Evolutionary conservation across 2,329 filamentous ascomycete genomes (phyloP).

Genomic region (Fusarium compactum): DNA sequence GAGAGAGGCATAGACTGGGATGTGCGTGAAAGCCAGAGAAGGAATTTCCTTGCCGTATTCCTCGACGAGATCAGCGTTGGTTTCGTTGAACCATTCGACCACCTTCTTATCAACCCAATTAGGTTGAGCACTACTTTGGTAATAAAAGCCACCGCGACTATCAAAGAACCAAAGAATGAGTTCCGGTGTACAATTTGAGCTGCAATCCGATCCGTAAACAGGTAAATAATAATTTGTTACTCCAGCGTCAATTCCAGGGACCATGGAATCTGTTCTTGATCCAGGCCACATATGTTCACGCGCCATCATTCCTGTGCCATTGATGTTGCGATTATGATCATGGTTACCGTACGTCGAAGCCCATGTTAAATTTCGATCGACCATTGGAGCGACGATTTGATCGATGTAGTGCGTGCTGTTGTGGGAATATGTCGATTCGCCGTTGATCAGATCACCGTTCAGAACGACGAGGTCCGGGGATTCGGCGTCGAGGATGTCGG

Average conservation of each 20-base stretch:
- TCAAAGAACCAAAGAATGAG: slow-evolving; percentile 78
- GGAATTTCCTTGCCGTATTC: slow-evolving; percentile 54
- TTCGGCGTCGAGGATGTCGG: slow-evolving; percentile 50
- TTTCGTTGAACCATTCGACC: slow-evolving; percentile 58
- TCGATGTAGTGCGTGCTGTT: slow-evolving; percentile 69
- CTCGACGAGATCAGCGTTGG: slow-evolving; percentile 49
- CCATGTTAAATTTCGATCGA: slow-evolving; percentile 67
- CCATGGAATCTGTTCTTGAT: slow-evolving; percentile 44
- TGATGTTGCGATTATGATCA: slow-evolving; percentile 66
- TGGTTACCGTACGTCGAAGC: slow-evolving; percentile 78
- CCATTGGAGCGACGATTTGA: slow-evolving; percentile 66
- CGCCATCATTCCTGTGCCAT: slow-evolving; percentile 31
- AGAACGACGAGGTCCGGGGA: slow-evolving; percentile 70
- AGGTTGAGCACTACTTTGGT: slow-evolving; percentile 52
- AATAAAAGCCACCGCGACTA: slow-evolving; percentile 67
- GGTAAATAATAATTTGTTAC: slow-evolving; percentile 60
- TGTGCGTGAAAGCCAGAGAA: slow-evolving; percentile 63
- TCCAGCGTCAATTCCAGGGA: slow-evolving; percentile 43
- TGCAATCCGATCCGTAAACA: slow-evolving; percentile 53
- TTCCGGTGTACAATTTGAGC: slow-evolving; percentile 49
- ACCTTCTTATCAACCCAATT: slow-evolving; percentile 61
- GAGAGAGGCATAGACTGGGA: slow-evolving; percentile 53
- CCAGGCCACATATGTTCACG: slow-evolving; percentile 44
- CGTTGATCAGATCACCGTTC: slow-evolving; percentile 77
- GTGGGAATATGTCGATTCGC: slow-evolving; percentile 67